Evolutionary conservation across 2,329 filamentous ascomycete species (phyloP).

Genomic region (Dactylellina cionopaga): DNA sequence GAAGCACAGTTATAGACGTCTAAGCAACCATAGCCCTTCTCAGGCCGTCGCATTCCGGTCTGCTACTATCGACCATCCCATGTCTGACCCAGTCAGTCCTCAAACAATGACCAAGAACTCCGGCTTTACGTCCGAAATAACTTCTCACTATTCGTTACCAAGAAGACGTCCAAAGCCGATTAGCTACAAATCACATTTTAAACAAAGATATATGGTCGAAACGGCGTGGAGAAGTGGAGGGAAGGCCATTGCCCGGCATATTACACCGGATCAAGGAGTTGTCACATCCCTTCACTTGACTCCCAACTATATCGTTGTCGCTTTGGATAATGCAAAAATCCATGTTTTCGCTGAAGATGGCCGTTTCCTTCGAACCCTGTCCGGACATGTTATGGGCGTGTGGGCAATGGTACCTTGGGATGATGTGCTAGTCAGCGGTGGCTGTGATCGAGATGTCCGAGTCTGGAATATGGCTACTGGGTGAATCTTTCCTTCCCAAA

Average conservation of each 20-base stretch:
- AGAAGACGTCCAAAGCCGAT: conserved; percentile 72
- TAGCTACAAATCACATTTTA: conserved; percentile 96
- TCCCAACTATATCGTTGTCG: conserved; percentile 95
- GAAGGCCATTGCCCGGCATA: conserved; percentile 82
- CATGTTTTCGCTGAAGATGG: conserved; percentile 96
- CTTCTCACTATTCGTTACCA: conserved; percentile 56
- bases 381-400: conserved; percentile 98
- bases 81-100: conserved; percentile 40
- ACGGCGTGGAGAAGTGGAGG: conserved; percentile 95
- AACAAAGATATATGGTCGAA: conserved; percentile 95
- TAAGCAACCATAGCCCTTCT: conserved; percentile 54
- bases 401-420: conserved; percentile 99
- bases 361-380: conserved; percentile 84
- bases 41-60: conserved; percentile 47
- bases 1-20: conserved; percentile 83
- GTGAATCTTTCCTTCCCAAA: conserved; percentile 65
- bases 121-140: conserved; percentile 57
- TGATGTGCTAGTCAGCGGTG: conserved; percentile 92
- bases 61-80: conserved; percentile 41
- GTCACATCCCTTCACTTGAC: conserved; percentile 96
- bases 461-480: conserved; percentile 97
- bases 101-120: conserved; percentile 46
- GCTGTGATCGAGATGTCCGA: conserved; percentile 93
- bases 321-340: conserved; percentile 97
- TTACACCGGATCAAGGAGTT: conserved; percentile 94